These are phyloP conservation scores for Neonothopanus nambi DNA, from an alignment of 1,284 basidiomycete species.

Conservation along the genomic window DNA sequence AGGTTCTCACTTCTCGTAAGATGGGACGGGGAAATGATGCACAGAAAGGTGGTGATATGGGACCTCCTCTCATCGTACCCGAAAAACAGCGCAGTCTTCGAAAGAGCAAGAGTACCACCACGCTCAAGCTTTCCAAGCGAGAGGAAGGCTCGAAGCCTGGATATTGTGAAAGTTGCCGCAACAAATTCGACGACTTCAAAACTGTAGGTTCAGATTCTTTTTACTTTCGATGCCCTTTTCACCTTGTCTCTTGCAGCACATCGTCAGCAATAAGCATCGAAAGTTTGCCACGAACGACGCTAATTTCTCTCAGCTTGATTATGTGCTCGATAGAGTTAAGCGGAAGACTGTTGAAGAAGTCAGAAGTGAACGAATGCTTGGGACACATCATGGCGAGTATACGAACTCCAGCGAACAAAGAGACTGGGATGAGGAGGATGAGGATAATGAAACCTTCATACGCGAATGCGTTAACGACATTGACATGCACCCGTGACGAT, in stretches of 20 bases:
- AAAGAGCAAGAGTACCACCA: conserved; percentile 80
- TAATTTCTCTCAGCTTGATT: conserved; percentile 86
- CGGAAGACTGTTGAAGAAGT: conserved; percentile 60
- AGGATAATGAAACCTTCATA: too few relatives aligned
- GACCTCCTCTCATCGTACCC: conserved; percentile 60
- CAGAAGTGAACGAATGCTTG: conserved; percentile 25
- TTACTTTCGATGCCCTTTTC: conserved; percentile 6
- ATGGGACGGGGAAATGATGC: conserved; percentile 32
- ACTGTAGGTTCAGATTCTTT: conserved; percentile 50
- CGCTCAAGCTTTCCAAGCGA: conserved; percentile 69
- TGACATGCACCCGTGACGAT: too few relatives aligned
- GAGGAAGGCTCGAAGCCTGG: conserved; percentile 91
- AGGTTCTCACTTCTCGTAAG: conserved; percentile 64
- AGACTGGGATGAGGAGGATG: too few relatives aligned
- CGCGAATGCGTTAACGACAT: too few relatives aligned
- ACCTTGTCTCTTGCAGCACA: conserved; percentile 61
- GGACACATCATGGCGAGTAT: too few relatives aligned
- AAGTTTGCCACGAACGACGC: conserved; percentile 82
- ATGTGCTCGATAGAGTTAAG: conserved; percentile 71
- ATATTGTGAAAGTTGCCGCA: conserved; percentile 96
- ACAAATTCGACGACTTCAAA: conserved; percentile 89
- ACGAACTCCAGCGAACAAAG: too few relatives aligned
- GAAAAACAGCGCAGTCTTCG: conserved; percentile 53
- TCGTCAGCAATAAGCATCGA: conserved; percentile 75
- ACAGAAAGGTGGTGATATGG: conserved; percentile 53